phyloP scores from a whole-genome alignment of 108 stramenopile genomes.

The Nitzschia inconspicua region DNA sequence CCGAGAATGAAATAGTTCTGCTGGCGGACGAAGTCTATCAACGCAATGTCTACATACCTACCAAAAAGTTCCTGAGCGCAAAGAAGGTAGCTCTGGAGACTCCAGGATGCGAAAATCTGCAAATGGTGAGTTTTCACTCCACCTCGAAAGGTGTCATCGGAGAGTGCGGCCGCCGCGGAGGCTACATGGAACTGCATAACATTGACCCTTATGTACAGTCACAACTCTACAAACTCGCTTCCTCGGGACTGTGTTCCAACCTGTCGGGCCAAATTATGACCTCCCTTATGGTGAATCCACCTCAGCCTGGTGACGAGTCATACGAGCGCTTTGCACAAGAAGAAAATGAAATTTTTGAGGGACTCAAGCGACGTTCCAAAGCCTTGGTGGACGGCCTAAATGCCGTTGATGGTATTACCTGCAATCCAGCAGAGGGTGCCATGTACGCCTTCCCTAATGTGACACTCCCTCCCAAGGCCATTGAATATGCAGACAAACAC shows the following conservation, averaged over 20 bases:
- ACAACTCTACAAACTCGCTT: conserved; percentile 92
- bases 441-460: conserved; percentile 97
- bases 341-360: conserved; percentile 63
- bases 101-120: conserved; percentile 46
- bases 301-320: conserved; percentile 68
- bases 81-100: conserved; percentile 76
- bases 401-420: conserved; percentile 85
- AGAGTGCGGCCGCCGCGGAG: conserved; percentile 96
- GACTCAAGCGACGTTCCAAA: conserved; percentile 67
- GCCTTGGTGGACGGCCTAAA: conserved; percentile 83
- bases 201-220: conserved; percentile 78
- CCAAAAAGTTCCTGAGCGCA: conserved; percentile 70
- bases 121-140: conserved; percentile 94
- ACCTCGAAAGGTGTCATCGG: conserved; percentile 93
- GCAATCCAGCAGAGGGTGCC: conserved; percentile 90
- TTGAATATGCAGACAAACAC: conserved; percentile 62
- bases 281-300: conserved; percentile 90
- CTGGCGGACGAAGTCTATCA: conserved; percentile 98
- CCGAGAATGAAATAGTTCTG: conserved; percentile 80
- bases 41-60: conserved; percentile 85
- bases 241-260: conserved; percentile 83
- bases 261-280: conserved; percentile 88
- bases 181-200: conserved; percentile 89
- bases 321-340: conserved; percentile 58
- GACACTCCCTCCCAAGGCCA: conserved; percentile 72